These are phyloP conservation scores for Sapria himalayana DNA, from an alignment of 345 rosid species.

Conservation along the genomic window DNA sequence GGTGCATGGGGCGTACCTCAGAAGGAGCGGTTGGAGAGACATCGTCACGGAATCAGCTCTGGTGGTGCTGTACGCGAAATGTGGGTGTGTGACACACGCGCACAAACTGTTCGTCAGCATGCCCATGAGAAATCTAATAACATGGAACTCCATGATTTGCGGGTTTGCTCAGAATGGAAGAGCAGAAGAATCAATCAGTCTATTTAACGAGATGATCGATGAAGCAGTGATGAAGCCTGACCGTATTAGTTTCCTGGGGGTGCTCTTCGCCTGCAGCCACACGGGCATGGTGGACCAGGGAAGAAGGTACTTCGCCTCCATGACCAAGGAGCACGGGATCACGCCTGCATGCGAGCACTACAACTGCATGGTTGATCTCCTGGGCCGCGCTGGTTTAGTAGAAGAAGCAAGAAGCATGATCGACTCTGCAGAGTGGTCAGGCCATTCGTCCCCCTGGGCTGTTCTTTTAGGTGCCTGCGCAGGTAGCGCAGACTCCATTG, in stretches of 20 bases:
- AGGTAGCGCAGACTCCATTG: conserved; percentile 17
- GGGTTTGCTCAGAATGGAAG: conserved; percentile 85
- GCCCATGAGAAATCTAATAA: conserved; percentile 38
- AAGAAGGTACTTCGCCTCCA: conserved; percentile 25
- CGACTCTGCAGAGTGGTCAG: conserved; percentile 35
- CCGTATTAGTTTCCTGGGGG: conserved; percentile 53
- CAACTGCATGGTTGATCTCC: conserved; percentile 80
- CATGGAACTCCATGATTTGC: conserved; percentile 72
- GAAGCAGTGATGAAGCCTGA: conserved; percentile 52
- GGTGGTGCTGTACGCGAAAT: conserved; percentile 75
- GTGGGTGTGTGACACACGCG: conserved; percentile 55
- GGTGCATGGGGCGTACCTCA: conserved; percentile 67
- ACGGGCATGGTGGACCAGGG: conserved; percentile 59
- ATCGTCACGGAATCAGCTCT: conserved; percentile 76
- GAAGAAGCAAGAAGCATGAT: conserved; percentile 65
- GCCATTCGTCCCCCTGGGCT: conserved; percentile 61
- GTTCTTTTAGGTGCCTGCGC: conserved; percentile 83
- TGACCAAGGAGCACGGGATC: conserved; percentile 31
- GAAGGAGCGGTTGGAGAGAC: conserved; percentile 50
- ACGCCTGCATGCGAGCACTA: conserved; percentile 65
- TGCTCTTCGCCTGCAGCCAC: conserved; percentile 74
- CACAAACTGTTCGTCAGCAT: conserved; percentile 24
- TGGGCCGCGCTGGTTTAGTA: conserved; percentile 68
- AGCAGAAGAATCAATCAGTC: conserved; percentile 36
- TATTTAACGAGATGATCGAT: conserved; percentile 37